phyloP scores from a whole-genome alignment of 306 rosid species.

The Lotus japonicus region DNA sequence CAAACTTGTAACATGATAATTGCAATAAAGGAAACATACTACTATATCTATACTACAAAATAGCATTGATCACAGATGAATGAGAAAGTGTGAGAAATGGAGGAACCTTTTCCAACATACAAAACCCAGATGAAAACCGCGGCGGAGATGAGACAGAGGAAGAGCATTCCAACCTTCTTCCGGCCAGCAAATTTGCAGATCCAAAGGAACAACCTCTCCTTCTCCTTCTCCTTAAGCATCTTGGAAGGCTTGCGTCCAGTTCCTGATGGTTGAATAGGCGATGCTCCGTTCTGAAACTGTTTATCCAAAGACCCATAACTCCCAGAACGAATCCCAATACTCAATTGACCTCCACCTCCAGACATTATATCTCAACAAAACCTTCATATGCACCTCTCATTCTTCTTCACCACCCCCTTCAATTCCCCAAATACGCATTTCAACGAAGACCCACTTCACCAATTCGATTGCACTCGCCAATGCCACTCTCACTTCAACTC shows the following conservation, averaged over 20 bases:
- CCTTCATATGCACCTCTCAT: constrained; percentile 43
- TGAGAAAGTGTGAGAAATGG: background rate
- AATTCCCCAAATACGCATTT: background rate
- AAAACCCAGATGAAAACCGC: constrained; percentile 72
- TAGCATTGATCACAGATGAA: background rate
- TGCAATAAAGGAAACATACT: no score
- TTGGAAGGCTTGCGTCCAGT: constrained; percentile 55
- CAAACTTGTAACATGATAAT: background rate
- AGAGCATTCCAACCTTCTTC: constrained; percentile 81
- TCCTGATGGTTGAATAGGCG: constrained; percentile 29
- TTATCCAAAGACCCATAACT: constrained; percentile 85
- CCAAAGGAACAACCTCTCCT: constrained; percentile 67
- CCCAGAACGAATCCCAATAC: constrained; percentile 71
- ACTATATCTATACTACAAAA: no score
- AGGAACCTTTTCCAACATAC: constrained; percentile 67
- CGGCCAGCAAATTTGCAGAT: constrained; percentile 73
- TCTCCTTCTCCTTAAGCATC: constrained; percentile 90
- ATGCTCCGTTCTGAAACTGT: constrained; percentile 44
- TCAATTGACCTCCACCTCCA: constrained; percentile 52
- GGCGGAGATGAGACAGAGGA: constrained; percentile 71
- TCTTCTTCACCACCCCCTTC: background rate
- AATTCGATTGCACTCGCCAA: constrained; percentile 28
- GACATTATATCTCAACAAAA: constrained; percentile 50
- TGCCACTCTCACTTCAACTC: constrained; percentile 27
- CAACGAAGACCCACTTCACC: constrained; percentile 20